Percentiles rank a stretch among this genome's conserved stretches.
Evolutionary conservation across 352 stramenopile genomes (phyloP).

Genomic region (Globisporangium splendens): DNA sequence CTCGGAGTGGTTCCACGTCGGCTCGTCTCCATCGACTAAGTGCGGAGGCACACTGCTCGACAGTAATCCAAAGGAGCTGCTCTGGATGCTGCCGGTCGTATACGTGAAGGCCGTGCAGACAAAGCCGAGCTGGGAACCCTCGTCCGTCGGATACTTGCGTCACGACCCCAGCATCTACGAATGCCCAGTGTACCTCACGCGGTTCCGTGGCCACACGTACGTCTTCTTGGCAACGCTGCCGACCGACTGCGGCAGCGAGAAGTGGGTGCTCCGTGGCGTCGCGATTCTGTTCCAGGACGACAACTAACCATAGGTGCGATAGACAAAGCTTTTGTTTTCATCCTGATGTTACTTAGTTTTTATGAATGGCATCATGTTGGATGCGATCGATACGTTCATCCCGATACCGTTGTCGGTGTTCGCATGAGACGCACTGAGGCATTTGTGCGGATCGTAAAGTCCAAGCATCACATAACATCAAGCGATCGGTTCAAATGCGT

Average conservation of each 20-base stretch:
- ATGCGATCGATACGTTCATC: no score
- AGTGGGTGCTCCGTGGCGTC: constrained; percentile 94
- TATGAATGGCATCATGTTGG: no score
- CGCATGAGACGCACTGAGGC: no score
- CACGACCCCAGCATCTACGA: constrained; percentile 93
- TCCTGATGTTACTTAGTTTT: not conserved
- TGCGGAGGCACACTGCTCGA: constrained; percentile 90
- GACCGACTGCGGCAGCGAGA: constrained; percentile 86
- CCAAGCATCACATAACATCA: no score
- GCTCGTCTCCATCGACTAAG: constrained; percentile 73
- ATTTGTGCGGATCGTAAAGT: no score
- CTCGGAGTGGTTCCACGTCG: constrained; percentile 84
- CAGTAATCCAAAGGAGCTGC: constrained; percentile 94
- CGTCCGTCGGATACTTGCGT: constrained; percentile 93
- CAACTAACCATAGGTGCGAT: constrained; percentile 54
- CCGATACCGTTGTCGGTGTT: no score
- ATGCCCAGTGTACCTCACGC: constrained; percentile 96
- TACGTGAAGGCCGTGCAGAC: constrained; percentile 96
- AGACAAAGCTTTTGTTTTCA: not conserved
- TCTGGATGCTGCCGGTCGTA: constrained; percentile 91
- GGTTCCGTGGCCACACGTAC: constrained; percentile 95
- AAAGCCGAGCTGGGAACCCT: constrained; percentile 91
- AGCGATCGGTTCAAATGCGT: no score
- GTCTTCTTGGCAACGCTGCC: constrained; percentile 95
- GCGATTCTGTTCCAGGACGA: constrained; percentile 95